A percentile compares a stretch with the other conserved stretches of the same genome.
Evolutionary conservation across 1,284 basidiomycete genomes (phyloP).

Genomic region (Hemileccinum hortonii): DNA sequence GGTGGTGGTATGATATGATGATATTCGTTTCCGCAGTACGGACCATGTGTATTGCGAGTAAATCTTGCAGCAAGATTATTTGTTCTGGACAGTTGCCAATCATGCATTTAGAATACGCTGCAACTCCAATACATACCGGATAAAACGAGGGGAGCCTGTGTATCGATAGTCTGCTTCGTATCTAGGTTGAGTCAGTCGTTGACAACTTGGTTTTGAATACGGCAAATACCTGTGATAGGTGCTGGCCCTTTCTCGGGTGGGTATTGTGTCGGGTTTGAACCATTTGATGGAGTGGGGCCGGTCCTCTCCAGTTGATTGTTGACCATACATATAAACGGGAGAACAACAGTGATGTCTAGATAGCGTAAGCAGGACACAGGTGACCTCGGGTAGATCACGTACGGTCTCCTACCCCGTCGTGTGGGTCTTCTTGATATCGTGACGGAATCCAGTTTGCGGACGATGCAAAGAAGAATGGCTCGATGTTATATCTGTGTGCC

Average conservation of each 20-base stretch:
- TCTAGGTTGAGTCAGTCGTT: slow-evolving; percentile 7
- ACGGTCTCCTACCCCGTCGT: slow-evolving; percentile 45
- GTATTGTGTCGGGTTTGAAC: background rate
- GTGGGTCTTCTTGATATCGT: slow-evolving; percentile 48
- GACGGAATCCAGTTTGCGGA: slow-evolving; percentile 57
- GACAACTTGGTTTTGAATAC: background rate
- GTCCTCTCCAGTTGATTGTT: slow-evolving; percentile 14
- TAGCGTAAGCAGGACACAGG: background rate
- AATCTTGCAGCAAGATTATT: slow-evolving; percentile 32
- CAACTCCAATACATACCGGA: slow-evolving; percentile 10
- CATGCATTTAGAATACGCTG: background rate
- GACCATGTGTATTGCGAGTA: slow-evolving; percentile 44
- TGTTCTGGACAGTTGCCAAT: slow-evolving; percentile 14
- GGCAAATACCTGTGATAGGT: slow-evolving; percentile 21
- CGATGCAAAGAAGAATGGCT: slow-evolving; percentile 60
- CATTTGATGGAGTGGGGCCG: slow-evolving; percentile 11
- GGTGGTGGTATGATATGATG: slow-evolving; percentile 45
- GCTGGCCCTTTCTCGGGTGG: background rate
- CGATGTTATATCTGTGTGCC: slow-evolving; percentile 34
- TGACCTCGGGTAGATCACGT: slow-evolving; percentile 19
- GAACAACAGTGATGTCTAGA: slow-evolving; percentile 48
- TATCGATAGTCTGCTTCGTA: slow-evolving; percentile 45
- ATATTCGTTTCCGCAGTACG: slow-evolving; percentile 33
- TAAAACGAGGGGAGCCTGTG: slow-evolving; percentile 48
- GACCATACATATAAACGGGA: slow-evolving; percentile 46